Evolutionary conservation across 1,284 basidiomycete species (phyloP).

Genomic region (Cryptococcus sp.): DNA sequence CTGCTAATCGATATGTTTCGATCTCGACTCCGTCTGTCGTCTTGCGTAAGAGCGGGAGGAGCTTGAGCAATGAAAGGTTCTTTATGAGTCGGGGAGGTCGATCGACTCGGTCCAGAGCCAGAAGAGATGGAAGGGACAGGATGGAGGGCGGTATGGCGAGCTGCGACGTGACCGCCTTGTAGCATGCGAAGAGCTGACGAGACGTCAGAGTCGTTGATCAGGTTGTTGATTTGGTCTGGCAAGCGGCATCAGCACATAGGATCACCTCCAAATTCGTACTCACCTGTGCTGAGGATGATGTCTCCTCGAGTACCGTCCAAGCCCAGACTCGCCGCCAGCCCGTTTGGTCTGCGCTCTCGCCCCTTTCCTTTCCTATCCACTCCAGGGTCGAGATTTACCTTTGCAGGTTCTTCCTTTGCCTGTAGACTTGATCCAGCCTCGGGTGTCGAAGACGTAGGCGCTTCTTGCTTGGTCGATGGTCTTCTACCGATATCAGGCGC

Average conservation of each 20-base stretch:
- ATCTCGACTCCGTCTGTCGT: conserved; percentile 4
- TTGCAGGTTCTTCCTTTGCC: neutral
- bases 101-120: neutral
- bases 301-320: conserved; percentile 16
- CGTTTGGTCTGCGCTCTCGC: conserved; percentile 10
- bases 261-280: neutral
- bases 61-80: conserved; percentile 6
- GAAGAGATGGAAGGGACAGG: conserved; percentile 7
- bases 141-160: conserved; percentile 6
- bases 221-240: conserved; percentile 38
- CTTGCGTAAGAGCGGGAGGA: conserved; percentile 7
- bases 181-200: conserved; percentile 33
- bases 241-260: neutral
- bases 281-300: conserved; percentile 26
- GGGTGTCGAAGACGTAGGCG: neutral
- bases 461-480: neutral
- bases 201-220: conserved; percentile 35
- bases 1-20: conserved; percentile 8
- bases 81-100: conserved; percentile 7
- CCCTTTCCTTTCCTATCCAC: conserved; percentile 14
- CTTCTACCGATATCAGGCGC: neutral
- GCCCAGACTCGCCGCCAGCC: conserved; percentile 33
- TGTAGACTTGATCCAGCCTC: neutral
- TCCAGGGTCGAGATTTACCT: neutral
- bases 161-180: conserved; percentile 10